A percentile compares a stretch with the other conserved stretches of the same genome.
These are phyloP conservation scores for Fusarium zealandicum DNA, from an alignment of 2,329 filamentous ascomycete species.

Conservation along the genomic window DNA sequence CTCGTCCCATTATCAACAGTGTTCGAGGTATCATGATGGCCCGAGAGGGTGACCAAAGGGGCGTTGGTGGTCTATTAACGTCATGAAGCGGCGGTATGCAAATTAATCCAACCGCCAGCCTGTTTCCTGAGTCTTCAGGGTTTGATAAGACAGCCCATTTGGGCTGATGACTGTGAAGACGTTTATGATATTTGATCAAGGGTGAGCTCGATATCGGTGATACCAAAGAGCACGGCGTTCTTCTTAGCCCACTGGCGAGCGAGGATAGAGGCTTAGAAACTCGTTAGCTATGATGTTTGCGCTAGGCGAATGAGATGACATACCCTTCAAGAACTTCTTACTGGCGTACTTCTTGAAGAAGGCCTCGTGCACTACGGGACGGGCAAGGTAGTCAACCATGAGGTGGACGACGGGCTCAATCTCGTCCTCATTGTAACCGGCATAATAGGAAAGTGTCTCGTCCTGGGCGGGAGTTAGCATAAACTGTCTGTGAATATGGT, in stretches of 20 bases:
- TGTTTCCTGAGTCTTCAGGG: conserved; percentile 40
- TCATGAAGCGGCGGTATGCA: conserved; percentile 42
- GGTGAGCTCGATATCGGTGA: conserved; percentile 57
- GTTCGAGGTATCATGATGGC: conserved; percentile 36
- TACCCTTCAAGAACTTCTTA: conserved; percentile 99
- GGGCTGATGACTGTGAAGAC: conserved; percentile 15
- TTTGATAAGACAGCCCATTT: conserved; percentile 23
- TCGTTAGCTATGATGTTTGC: conserved; percentile 25
- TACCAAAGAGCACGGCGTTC: conserved; percentile 65
- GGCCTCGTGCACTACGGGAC: conserved; percentile 90
- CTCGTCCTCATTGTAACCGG: conserved; percentile 91
- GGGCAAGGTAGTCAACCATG: conserved; percentile 95
- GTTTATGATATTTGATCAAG: conserved; percentile 56
- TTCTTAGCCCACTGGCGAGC: conserved; percentile 94
- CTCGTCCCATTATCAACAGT: conserved; percentile 23
- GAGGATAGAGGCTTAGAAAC: conserved; percentile 78
- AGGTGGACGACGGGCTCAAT: conserved; percentile 90
- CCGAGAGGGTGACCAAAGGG: conserved; percentile 32
- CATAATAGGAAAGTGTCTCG: conserved; percentile 84
- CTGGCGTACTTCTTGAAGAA: conserved; percentile 99
- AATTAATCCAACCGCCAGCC: conserved; percentile 43
- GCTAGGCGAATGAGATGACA: conserved; percentile 42
- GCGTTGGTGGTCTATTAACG: conserved; percentile 45
- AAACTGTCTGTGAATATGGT: conserved; percentile 8
- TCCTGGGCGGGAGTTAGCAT: conserved; percentile 63